Conservation (phyloP, 345 rosid genomes). For the Populus ilicifolia region DNA sequence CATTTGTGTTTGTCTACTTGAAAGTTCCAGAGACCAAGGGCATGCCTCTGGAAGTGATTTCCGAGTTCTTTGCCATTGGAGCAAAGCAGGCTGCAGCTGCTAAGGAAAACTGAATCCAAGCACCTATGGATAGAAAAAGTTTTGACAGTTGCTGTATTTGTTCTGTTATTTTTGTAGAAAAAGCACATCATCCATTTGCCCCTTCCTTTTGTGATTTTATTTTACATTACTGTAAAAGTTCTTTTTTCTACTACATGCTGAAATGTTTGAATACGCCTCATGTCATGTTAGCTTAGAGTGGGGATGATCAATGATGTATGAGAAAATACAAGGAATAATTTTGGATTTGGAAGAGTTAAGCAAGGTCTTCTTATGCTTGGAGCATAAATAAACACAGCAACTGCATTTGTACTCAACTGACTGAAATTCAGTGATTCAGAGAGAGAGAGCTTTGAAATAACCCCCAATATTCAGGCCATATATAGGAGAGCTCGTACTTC, state of each 20-base stretch:
- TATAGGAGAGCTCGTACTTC: no score
- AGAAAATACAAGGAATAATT: neutral
- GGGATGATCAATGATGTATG: neutral
- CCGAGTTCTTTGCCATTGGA: conserved; percentile 84
- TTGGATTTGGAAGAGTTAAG: neutral
- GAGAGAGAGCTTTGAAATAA: no score
- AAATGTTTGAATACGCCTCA: neutral
- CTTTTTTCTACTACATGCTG: neutral
- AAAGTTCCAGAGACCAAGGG: conserved; percentile 95
- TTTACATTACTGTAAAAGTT: conserved; percentile 4
- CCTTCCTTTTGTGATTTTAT: neutral
- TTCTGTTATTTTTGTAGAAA: conserved; percentile 17
- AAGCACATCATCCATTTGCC: neutral
- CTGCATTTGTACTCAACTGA: neutral
- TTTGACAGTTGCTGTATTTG: conserved; percentile 14
- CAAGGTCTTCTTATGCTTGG: neutral
- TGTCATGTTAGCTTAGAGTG: neutral
- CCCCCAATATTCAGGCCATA: no score
- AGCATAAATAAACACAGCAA: neutral
- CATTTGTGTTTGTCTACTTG: conserved; percentile 67
- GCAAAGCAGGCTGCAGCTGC: conserved; percentile 61
- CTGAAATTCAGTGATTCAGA: no score
- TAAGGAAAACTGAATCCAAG: conserved; percentile 39
- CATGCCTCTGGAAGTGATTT: conserved; percentile 95
- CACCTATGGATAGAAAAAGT: conserved; percentile 3